A percentile compares a stretch with the other conserved stretches of the same genome.
phyloP scores from a whole-genome alignment of 257 asterid species.

The Forsythia suspensa region DNA sequence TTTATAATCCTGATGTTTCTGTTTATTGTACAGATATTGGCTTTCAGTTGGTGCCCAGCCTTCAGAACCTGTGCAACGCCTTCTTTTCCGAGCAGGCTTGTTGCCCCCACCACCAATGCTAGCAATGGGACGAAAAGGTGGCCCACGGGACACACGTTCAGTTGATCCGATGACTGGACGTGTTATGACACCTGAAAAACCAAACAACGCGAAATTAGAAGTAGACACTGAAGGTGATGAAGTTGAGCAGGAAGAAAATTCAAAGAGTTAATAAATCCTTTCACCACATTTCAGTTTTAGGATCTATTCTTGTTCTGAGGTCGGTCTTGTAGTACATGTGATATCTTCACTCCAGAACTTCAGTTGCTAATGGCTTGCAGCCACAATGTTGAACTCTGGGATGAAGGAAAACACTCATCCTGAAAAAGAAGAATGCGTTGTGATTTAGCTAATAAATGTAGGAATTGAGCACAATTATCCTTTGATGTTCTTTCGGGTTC shows the following conservation, averaged over 20 bases:
- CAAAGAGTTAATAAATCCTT: background rate
- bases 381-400: background rate
- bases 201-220: conserved; percentile 8
- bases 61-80: conserved; percentile 87
- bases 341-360: no score
- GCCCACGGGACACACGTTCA: conserved; percentile 75
- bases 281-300: conserved; percentile 4
- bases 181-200: conserved; percentile 34
- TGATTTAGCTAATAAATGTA: no score
- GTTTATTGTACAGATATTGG: conserved; percentile 66
- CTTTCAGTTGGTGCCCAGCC: conserved; percentile 97
- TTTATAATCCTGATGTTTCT: conserved; percentile 1
- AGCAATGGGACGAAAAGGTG: conserved; percentile 94
- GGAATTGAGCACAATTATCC: background rate
- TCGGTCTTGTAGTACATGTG: no score
- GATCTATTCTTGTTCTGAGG: background rate
- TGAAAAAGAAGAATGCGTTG: no score
- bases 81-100: conserved; percentile 82
- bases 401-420: no score
- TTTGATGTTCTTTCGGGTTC: background rate
- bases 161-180: conserved; percentile 85
- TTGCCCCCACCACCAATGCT: conserved; percentile 92
- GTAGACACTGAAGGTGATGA: no score
- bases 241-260: no score
- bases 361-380: conserved; percentile 10